Conservation (phyloP, 345 rosid species). For the Rhizophora mangle region DNA sequence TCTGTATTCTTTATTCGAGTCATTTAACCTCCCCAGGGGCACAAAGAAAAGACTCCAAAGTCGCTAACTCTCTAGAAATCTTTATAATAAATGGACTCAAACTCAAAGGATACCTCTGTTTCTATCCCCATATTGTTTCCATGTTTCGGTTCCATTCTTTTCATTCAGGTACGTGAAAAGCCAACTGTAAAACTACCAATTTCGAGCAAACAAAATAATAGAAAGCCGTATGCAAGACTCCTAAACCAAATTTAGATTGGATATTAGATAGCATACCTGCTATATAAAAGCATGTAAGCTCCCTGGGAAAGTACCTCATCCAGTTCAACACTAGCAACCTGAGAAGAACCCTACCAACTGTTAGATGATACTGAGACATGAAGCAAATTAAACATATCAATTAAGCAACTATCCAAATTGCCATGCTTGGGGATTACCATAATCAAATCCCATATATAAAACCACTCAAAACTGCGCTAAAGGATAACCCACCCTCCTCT, state of each 20-base stretch:
- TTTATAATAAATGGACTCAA: background rate
- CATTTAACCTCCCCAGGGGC: too few relatives aligned
- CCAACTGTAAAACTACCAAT: background rate
- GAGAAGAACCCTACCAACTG: slow-evolving; percentile 23
- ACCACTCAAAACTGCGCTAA: too few relatives aligned
- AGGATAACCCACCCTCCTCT: too few relatives aligned
- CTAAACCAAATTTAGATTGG: background rate
- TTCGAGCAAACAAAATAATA: background rate
- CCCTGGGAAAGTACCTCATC: slow-evolving; percentile 92
- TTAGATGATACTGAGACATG: slow-evolving; percentile 5
- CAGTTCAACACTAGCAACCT: slow-evolving; percentile 64
- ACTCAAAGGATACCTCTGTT: too few relatives aligned
- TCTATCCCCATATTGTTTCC: background rate
- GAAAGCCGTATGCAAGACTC: background rate
- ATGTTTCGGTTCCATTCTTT: background rate
- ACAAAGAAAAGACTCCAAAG: too few relatives aligned
- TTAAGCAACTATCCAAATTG: too few relatives aligned
- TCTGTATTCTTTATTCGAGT: too few relatives aligned
- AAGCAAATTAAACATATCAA: too few relatives aligned
- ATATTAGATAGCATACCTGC: slow-evolving; percentile 52
- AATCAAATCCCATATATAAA: too few relatives aligned
- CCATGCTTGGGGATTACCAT: too few relatives aligned
- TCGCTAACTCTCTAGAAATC: background rate
- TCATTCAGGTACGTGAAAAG: background rate
- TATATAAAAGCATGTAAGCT: slow-evolving; percentile 95